phyloP scores from a whole-genome alignment of 2,329 filamentous ascomycete species.

The Pleurostoma richardsiae region DNA sequence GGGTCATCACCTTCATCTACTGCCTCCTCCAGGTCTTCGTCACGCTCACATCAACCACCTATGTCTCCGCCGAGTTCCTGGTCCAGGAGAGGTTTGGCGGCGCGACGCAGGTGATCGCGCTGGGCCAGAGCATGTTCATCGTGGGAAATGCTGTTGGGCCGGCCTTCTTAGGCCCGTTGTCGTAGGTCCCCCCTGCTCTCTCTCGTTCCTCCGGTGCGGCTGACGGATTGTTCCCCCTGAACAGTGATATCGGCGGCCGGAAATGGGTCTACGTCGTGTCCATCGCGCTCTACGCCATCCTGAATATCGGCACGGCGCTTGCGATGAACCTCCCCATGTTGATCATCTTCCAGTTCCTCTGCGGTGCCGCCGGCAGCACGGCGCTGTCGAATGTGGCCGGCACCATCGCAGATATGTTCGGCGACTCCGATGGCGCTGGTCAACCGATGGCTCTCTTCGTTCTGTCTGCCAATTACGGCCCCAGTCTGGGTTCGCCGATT shows the following conservation, averaged over 20 bases:
- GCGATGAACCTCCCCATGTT: slow-evolving; percentile 30
- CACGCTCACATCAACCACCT: slow-evolving; percentile 30
- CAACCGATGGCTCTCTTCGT: slow-evolving; percentile 38
- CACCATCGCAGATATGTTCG: slow-evolving; percentile 27
- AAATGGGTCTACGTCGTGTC: slow-evolving; percentile 37
- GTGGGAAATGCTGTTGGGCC: slow-evolving; percentile 33
- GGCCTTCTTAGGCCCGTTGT: slow-evolving; percentile 31
- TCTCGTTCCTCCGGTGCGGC: neutral
- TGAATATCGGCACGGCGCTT: slow-evolving; percentile 28
- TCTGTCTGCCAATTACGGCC: slow-evolving; percentile 30
- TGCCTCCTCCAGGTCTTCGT: slow-evolving; percentile 29
- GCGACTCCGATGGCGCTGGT: slow-evolving; percentile 28
- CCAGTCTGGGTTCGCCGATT: slow-evolving; percentile 31
- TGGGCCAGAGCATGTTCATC: slow-evolving; percentile 36
- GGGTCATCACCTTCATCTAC: slow-evolving; percentile 18
- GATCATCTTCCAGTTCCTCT: slow-evolving; percentile 29
- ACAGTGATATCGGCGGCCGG: slow-evolving; percentile 32
- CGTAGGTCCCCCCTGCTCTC: slow-evolving; percentile 19
- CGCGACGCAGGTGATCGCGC: slow-evolving; percentile 27
- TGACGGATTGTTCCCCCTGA: neutral
- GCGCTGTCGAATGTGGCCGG: slow-evolving; percentile 28
- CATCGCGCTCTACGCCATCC: slow-evolving; percentile 24
- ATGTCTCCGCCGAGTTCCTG: slow-evolving; percentile 29
- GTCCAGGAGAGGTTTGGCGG: slow-evolving; percentile 29
- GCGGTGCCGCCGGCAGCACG: slow-evolving; percentile 25